Evolutionary conservation across 192 early-diverging fungal species (phyloP), one percentile per base, ranked within the genome.

Genomic region (Backusella morwellensis): DNA sequence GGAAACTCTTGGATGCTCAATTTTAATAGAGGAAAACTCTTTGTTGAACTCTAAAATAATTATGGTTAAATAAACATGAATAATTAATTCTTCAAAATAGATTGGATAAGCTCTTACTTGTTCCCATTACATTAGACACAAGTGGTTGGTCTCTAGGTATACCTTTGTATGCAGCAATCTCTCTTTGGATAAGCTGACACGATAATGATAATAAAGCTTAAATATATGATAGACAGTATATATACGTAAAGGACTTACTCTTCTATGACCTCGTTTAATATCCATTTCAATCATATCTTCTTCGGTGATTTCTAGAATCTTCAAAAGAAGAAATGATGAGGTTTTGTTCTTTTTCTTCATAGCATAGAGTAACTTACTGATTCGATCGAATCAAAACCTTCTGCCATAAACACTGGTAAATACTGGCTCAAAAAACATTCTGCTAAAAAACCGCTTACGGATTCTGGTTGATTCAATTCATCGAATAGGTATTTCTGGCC

Each of bases 221-320:
- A n/a, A n/a, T 32, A 5, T 14, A 17, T n/a, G 23, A 71, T 29
- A 2, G 11, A 44, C 15, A 29, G 34, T 54, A 21, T 36, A 3
- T 38, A 29, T 40, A 21, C 17, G 3, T 19, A 72, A 66, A 35
- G 50, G 1, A 73, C 15, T 77, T 77, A 82, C 81, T 54, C 81
- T 78, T 75, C 81, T 52, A 42, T 82, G 81, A 40, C 81, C 81
- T 26, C 81, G 50, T 66, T 82, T 82, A 17, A 78, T 74, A 17
- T 72, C 35, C 76, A 82, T 78, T 19, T 54, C 74, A 7, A 73
- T 78, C 54, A 82, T 67, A 54, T 82, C 81, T 40, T 66, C 35
- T 76, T 82, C 81, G 0, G 77, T 75, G 6, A 82, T 73, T 66
- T 82, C 81, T 19, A 72, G 52, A 26, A 82, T 42, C 81, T 82